Conservation (phyloP, 257 asterid species). For the Mentha longifolia region DNA sequence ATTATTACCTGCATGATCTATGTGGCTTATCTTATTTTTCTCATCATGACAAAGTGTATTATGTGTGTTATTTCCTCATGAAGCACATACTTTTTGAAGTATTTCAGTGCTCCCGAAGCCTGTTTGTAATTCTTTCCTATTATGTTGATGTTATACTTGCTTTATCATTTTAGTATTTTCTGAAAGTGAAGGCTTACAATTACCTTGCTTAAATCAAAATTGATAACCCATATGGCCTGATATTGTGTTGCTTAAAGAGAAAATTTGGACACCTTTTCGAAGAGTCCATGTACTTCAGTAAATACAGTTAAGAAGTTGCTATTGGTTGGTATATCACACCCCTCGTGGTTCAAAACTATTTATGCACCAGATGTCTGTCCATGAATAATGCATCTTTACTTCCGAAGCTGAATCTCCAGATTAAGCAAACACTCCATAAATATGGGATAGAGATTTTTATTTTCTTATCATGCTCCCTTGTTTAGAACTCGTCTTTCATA, state of each 20-base stretch:
- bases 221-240: background rate
- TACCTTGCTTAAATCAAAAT: background rate
- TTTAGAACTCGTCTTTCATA: background rate
- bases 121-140: background rate
- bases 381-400: background rate
- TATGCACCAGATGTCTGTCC: background rate
- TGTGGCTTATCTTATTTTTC: background rate
- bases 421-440: background rate
- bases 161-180: background rate
- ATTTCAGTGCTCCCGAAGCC: background rate
- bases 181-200: background rate
- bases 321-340: background rate
- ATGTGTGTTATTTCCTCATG: background rate
- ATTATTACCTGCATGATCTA: conserved; percentile 1
- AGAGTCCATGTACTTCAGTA: background rate
- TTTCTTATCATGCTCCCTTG: background rate
- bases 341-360: background rate
- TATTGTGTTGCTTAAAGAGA: background rate
- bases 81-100: background rate
- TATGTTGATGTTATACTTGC: conserved; percentile 6
- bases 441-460: background rate
- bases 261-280: background rate
- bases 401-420: background rate
- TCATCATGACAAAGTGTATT: conserved; percentile 7
- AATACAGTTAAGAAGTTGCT: background rate